Percentiles rank a stretch among this genome's conserved stretches.
phyloP scores from a whole-genome alignment of 2,329 filamentous ascomycete genomes.

The Cladosporium oxysporum region DNA sequence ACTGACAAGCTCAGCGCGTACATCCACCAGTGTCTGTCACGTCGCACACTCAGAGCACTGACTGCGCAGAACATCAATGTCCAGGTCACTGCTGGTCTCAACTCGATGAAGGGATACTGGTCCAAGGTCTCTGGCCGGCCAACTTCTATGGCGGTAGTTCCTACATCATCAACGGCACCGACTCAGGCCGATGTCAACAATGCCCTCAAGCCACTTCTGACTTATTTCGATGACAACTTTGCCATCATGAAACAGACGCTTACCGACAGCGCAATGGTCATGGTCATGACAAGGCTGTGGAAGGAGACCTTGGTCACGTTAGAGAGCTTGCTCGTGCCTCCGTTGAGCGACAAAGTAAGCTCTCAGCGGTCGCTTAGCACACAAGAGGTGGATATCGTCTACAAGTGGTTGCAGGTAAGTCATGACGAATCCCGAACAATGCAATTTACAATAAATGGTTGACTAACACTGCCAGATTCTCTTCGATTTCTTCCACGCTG shows the following conservation, averaged over 20 bases:
- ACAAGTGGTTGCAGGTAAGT: slow-evolving; percentile 76
- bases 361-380: slow-evolving; percentile 79
- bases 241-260: slow-evolving; percentile 97
- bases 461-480: slow-evolving; percentile 55
- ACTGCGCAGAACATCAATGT: slow-evolving; percentile 68
- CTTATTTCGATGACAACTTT: slow-evolving; percentile 98
- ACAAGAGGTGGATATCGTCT: slow-evolving; percentile 91
- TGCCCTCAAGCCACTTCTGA: slow-evolving; percentile 80
- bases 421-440: neutral
- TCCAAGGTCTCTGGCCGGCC: slow-evolving; percentile 41
- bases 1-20: slow-evolving; percentile 97
- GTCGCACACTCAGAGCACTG: slow-evolving; percentile 73
- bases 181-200: slow-evolving; percentile 75
- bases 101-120: slow-evolving; percentile 69
- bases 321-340: slow-evolving; percentile 86
- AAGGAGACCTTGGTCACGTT: slow-evolving; percentile 95
- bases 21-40: slow-evolving; percentile 85
- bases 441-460: neutral
- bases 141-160: slow-evolving; percentile 25
- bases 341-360: slow-evolving; percentile 91
- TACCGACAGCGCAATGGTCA: slow-evolving; percentile 93
- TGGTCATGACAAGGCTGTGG: slow-evolving; percentile 97
- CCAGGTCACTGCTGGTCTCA: slow-evolving; percentile 52
- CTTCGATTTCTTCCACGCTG: slow-evolving; percentile 92
- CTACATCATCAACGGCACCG: slow-evolving; percentile 38